A percentile compares a stretch with the other conserved stretches of the same genome.
These are phyloP conservation scores for Neoascochyta sp. DNA, from an alignment of 2,329 filamentous ascomycete species.

Conservation along the genomic window DNA sequence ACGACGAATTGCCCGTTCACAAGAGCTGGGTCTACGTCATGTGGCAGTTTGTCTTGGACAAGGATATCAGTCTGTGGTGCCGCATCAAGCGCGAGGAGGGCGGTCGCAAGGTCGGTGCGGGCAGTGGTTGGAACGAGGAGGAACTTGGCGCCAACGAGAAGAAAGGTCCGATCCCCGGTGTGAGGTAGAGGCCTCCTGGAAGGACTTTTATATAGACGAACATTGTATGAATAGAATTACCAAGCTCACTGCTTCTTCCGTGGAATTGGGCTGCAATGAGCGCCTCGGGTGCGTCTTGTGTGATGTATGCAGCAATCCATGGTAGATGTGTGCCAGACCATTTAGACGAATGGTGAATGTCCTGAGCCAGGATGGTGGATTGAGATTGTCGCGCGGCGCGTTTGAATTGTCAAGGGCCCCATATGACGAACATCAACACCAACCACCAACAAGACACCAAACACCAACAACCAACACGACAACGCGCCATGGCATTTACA, in stretches of 20 bases:
- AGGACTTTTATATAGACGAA: background rate
- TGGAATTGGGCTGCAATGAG: no score
- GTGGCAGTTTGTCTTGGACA: slow-evolving; percentile 92
- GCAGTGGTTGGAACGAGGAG: slow-evolving; percentile 45
- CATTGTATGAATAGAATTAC: no score
- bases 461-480: slow-evolving; percentile 8
- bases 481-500: slow-evolving; percentile 20
- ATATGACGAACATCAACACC: slow-evolving; percentile 7
- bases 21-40: slow-evolving; percentile 89
- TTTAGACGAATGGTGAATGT: no score
- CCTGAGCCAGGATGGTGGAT: no score
- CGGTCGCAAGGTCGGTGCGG: slow-evolving; percentile 55
- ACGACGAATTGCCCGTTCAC: slow-evolving; percentile 79
- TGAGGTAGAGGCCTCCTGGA: slow-evolving; percentile 14
- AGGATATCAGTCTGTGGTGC: slow-evolving; percentile 83
- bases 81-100: slow-evolving; percentile 89
- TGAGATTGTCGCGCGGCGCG: slow-evolving; percentile 12
- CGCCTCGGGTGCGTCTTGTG: no score
- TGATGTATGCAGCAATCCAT: no score
- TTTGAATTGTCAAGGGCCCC: no score
- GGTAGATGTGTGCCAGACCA: no score
- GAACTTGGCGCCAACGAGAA: slow-evolving; percentile 48
- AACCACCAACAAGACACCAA: slow-evolving; percentile 7
- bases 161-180: slow-evolving; percentile 45
- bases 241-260: no score